phyloP scores from a whole-genome alignment of 805 yeast genomes.

The Ogataea corticis region DNA sequence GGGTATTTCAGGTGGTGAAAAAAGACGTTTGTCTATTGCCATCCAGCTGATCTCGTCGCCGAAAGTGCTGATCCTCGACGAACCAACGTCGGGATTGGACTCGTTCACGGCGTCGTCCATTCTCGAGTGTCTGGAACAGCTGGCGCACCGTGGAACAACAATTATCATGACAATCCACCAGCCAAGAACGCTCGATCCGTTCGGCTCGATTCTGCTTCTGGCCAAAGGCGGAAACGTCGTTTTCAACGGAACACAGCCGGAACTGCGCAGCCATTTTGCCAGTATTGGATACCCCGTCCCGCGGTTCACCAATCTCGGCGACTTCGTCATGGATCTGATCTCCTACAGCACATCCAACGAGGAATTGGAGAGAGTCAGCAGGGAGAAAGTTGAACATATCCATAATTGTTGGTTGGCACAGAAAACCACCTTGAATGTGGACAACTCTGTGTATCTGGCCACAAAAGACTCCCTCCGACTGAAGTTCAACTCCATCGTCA shows the following conservation, averaged over 20 bases:
- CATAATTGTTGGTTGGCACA: slow-evolving; percentile 39
- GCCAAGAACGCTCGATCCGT: slow-evolving; percentile 65
- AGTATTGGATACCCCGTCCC: slow-evolving; percentile 59
- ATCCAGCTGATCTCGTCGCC: slow-evolving; percentile 75
- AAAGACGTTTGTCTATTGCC: slow-evolving; percentile 80
- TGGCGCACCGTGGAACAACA: slow-evolving; percentile 65
- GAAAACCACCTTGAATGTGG: not conserved
- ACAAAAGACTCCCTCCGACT: slow-evolving; percentile 18
- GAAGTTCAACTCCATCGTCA: slow-evolving; percentile 31
- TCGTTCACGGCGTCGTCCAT: slow-evolving; percentile 75
- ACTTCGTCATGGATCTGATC: slow-evolving; percentile 67
- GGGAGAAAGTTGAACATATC: slow-evolving; percentile 40
- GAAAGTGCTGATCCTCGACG: slow-evolving; percentile 71
- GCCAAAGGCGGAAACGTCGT: slow-evolving; percentile 74
- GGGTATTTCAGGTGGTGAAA: slow-evolving; percentile 79
- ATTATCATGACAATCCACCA: slow-evolving; percentile 80
- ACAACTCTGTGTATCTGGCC: slow-evolving; percentile 9
- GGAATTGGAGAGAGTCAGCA: slow-evolving; percentile 41
- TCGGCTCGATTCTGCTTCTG: slow-evolving; percentile 71
- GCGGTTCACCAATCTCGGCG: slow-evolving; percentile 66
- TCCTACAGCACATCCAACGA: slow-evolving; percentile 53
- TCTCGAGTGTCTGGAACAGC: slow-evolving; percentile 53
- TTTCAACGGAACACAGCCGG: slow-evolving; percentile 57
- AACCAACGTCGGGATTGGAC: slow-evolving; percentile 89
- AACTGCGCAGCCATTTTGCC: slow-evolving; percentile 49